These are phyloP conservation scores for Extremus antarcticus DNA, from an alignment of 495 filamentous ascomycete genomes.

Conservation along the genomic window DNA sequence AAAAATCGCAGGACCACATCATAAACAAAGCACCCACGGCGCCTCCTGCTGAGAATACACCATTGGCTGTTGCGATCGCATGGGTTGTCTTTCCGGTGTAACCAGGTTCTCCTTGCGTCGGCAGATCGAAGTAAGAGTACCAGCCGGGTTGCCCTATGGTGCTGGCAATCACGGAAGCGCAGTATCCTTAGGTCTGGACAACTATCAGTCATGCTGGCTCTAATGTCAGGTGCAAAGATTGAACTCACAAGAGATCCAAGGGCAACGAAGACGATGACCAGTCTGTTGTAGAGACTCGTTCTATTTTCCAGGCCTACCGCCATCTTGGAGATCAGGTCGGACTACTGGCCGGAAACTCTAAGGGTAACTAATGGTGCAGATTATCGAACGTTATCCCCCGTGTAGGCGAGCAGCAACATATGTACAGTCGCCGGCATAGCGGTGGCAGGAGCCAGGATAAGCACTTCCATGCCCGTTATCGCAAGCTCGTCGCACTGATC, in stretches of 20 bases:
- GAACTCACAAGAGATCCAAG: slow-evolving; percentile 13
- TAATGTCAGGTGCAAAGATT: too few species aligned
- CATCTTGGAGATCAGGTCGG: not conserved
- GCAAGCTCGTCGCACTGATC: not conserved
- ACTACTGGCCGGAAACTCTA: too few species aligned
- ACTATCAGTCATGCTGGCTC: too few species aligned
- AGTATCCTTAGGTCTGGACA: slow-evolving; percentile 36
- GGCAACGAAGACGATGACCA: slow-evolving; percentile 24
- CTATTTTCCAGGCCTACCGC: slow-evolving; percentile 2
- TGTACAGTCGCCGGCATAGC: not conserved
- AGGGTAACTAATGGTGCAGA: too few species aligned
- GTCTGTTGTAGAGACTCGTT: slow-evolving; percentile 21
- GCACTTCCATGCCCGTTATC: not conserved
- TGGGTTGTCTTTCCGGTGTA: slow-evolving; percentile 24
- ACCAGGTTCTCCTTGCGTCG: slow-evolving; percentile 30
- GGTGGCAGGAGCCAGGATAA: not conserved
- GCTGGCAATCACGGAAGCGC: slow-evolving; percentile 38
- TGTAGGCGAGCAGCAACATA: not conserved
- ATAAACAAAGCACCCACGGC: slow-evolving; percentile 14
- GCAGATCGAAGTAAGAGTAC: slow-evolving; percentile 38
- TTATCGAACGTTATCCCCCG: too few species aligned
- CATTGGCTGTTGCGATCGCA: slow-evolving; percentile 15
- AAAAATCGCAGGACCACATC: slow-evolving; percentile 11
- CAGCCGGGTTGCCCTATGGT: slow-evolving; percentile 44
- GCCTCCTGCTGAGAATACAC: slow-evolving; percentile 14